Evolutionary conservation across 169 alveolate genomes (phyloP), one percentile per base, ranked within the genome.

Genomic region (Plasmodium gaboni): DNA sequence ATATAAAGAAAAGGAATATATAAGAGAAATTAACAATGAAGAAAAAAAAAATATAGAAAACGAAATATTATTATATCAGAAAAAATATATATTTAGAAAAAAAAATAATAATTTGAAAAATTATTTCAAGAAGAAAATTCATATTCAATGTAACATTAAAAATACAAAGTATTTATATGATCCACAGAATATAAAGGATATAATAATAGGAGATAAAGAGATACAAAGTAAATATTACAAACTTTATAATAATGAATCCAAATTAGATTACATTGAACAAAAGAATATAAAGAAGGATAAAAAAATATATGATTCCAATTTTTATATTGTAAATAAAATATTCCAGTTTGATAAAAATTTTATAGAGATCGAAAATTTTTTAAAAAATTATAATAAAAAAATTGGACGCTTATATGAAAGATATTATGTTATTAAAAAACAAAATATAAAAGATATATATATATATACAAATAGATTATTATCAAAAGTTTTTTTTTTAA

Each of bases 321-420:
- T 24, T 10, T 61, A 67, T 80, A n/a, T 80, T 17, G 22, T 80
- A 50, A 80, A 42, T 46, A 38, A 59, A 55, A 32, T 53, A 17
- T 80, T 26, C 32, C 83, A 67, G 10, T 67, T 38, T 26, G 90
- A 80, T 44, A 53, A 70, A 67, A 80, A 51, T 42, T 67, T n/a
- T 46, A 17, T 15, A 51, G 68, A 80, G n/a, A 70, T 80, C 38
- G 55, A 80, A 26, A 46, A 55, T 15, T 80, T 80, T 60, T 59
- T 80, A 80, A 80, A 67, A 24, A 26, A 38, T 5, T 67, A 80
- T 15, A 70, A 59, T 46, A 61, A 59, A 44, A 5, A 48, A 28
- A 22, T 15, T 7, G 64, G 32, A 42, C 59, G 78, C 7, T 51
- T 55, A 42, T 67, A 59, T 59, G 5, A 17, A 17, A 59, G 68